Conservation (phyloP, 768 basidiomycete genomes). For the Panaeolus cyanescens region DNA sequence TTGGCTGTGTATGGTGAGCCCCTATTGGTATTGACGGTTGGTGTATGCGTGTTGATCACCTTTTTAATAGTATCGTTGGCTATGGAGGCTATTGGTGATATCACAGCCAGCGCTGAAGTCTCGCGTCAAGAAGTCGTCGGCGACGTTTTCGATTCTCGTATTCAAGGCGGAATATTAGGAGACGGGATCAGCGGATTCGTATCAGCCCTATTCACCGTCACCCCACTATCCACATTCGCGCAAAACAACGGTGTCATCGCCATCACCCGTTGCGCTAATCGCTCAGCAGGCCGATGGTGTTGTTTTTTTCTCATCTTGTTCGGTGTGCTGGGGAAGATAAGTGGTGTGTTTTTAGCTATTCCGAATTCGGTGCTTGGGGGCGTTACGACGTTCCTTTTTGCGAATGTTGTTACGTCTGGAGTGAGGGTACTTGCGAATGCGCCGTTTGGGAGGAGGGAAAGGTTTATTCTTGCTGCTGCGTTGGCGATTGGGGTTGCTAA, state of each 20-base stretch:
- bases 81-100: slow-evolving; percentile 87
- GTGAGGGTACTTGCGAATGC: slow-evolving; percentile 66
- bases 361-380: slow-evolving; percentile 83
- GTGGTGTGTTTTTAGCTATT: slow-evolving; percentile 84
- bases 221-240: slow-evolving; percentile 79
- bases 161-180: slow-evolving; percentile 81
- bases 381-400: slow-evolving; percentile 87
- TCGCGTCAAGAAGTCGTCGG: slow-evolving; percentile 76
- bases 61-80: slow-evolving; percentile 56
- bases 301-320: slow-evolving; percentile 80
- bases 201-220: slow-evolving; percentile 79
- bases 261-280: slow-evolving; percentile 83
- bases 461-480: slow-evolving; percentile 71
- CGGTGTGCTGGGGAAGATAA: slow-evolving; percentile 79
- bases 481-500: slow-evolving; percentile 73
- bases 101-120: slow-evolving; percentile 82
- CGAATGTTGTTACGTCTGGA: slow-evolving; percentile 71
- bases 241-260: slow-evolving; percentile 87
- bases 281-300: slow-evolving; percentile 77
- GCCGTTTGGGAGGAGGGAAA: slow-evolving; percentile 61
- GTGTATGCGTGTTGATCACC: background rate
- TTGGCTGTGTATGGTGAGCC: slow-evolving; percentile 37
- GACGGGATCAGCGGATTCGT: slow-evolving; percentile 84
- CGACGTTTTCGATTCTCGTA: slow-evolving; percentile 74
- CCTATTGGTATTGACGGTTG: background rate